Evolutionary conservation across 441 rosid species (phyloP).

Genomic region (Isatis lusitanica): DNA sequence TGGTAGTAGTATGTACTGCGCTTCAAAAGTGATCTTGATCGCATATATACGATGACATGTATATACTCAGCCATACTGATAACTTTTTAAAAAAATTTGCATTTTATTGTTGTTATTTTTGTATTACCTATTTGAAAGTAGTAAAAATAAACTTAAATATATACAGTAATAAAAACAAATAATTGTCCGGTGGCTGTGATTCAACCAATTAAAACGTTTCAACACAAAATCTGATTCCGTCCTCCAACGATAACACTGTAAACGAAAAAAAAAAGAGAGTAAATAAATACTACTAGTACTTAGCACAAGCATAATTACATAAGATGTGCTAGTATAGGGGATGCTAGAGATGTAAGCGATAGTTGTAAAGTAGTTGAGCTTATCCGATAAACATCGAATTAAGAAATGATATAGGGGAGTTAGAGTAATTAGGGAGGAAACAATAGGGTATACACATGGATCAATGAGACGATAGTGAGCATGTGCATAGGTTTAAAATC

Average conservation of each 20-base stretch:
- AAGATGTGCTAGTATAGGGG: constrained; percentile 23
- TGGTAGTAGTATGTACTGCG: neutral
- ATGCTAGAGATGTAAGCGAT: constrained; percentile 28
- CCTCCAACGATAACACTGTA: constrained; percentile 7
- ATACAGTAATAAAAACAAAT: neutral
- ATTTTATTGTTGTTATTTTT: neutral
- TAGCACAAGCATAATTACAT: neutral
- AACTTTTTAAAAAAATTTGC: neutral
- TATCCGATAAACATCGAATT: constrained; percentile 23
- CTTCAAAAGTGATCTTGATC: neutral
- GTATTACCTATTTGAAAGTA: neutral
- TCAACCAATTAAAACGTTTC: constrained; percentile 15
- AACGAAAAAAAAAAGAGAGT: neutral
- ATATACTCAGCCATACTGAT: neutral
- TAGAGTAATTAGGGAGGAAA: constrained; percentile 32
- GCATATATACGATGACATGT: neutral
- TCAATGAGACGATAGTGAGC: constrained; percentile 34
- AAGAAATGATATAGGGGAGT: constrained; percentile 16
- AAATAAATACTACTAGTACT: neutral
- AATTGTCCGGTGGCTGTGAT: neutral
- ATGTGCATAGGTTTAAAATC: constrained; percentile 32
- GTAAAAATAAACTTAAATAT: neutral
- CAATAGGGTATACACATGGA: constrained; percentile 36
- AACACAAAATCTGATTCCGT: neutral
- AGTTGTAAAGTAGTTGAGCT: constrained; percentile 25